Evolutionary conservation across 176 grass and related monocot genomes (phyloP).

Genomic region (Oryza meridionalis): DNA sequence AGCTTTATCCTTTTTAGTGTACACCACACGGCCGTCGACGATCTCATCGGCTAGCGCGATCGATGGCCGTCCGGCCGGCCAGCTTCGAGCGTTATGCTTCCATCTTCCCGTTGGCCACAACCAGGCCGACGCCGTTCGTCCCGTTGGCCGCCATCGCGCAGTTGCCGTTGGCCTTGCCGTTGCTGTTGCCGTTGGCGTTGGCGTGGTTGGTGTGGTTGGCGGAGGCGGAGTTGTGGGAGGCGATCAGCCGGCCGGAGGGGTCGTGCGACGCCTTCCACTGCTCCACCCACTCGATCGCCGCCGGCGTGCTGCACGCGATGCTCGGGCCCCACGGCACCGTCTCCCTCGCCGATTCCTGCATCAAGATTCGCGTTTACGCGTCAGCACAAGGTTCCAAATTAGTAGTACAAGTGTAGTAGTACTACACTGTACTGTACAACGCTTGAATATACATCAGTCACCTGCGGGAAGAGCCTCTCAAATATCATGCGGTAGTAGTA

Average conservation of each 20-base stretch:
- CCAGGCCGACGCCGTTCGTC: neutral
- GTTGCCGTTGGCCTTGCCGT: neutral
- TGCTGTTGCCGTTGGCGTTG: neutral
- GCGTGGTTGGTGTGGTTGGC: constrained; percentile 17
- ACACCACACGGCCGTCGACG: neutral
- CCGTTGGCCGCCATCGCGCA: constrained; percentile 9
- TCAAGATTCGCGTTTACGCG: neutral
- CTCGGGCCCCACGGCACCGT: constrained; percentile 88
- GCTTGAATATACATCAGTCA: constrained; percentile 6
- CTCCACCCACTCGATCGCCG: constrained; percentile 92
- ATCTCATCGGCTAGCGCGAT: neutral
- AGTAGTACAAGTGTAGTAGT: neutral
- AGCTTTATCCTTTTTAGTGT: constrained; percentile 34
- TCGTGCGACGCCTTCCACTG: constrained; percentile 89
- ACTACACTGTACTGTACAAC: too few relatives aligned
- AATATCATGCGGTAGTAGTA: constrained; percentile 99
- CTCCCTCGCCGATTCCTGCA: constrained; percentile 86
- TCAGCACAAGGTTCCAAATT: neutral
- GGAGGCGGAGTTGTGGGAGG: constrained; percentile 69
- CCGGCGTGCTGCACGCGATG: constrained; percentile 95
- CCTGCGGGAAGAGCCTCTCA: constrained; percentile 97
- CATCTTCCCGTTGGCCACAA: constrained; percentile 25
- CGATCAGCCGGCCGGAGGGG: constrained; percentile 80
- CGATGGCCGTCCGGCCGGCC: neutral
- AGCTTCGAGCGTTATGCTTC: constrained; percentile 6